Evolutionary conservation across 371 early-diverging fungal species (phyloP).

Genomic region (Mortierella sp.): DNA sequence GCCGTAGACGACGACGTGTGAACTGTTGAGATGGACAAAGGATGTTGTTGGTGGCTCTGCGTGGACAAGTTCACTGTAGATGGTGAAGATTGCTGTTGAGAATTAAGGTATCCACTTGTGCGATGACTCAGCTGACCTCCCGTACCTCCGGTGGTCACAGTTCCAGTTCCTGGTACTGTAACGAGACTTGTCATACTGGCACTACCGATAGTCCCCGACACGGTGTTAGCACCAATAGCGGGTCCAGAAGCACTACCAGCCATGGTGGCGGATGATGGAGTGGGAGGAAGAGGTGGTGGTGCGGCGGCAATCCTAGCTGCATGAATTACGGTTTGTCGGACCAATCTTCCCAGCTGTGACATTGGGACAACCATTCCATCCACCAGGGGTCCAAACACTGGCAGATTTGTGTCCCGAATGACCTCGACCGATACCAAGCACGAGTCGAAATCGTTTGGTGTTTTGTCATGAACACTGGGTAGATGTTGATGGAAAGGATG

Average conservation of each 20-base stretch:
- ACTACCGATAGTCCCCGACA: background rate
- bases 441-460: slow-evolving; percentile 23
- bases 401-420: slow-evolving; percentile 77
- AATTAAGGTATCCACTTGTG: slow-evolving; percentile 1
- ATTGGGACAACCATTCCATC: slow-evolving; percentile 85
- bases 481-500: background rate
- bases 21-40: slow-evolving; percentile 13
- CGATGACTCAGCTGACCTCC: slow-evolving; percentile 16
- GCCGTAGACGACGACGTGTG: background rate
- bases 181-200: background rate
- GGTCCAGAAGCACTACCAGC: background rate
- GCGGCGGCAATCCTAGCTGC: slow-evolving; percentile 53
- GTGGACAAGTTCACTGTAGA: slow-evolving; percentile 21
- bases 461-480: background rate
- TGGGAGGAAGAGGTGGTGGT: slow-evolving; percentile 44
- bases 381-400: slow-evolving; percentile 87
- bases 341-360: slow-evolving; percentile 79
- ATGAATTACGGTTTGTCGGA: slow-evolving; percentile 86
- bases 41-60: slow-evolving; percentile 19
- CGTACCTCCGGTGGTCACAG: slow-evolving; percentile 1
- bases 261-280: slow-evolving; percentile 26
- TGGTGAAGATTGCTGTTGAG: slow-evolving; percentile 3
- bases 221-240: background rate
- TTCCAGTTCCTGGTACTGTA: background rate
- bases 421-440: slow-evolving; percentile 80